phyloP scores from a whole-genome alignment of 1,284 basidiomycete species.

The Tilletia caries region DNA sequence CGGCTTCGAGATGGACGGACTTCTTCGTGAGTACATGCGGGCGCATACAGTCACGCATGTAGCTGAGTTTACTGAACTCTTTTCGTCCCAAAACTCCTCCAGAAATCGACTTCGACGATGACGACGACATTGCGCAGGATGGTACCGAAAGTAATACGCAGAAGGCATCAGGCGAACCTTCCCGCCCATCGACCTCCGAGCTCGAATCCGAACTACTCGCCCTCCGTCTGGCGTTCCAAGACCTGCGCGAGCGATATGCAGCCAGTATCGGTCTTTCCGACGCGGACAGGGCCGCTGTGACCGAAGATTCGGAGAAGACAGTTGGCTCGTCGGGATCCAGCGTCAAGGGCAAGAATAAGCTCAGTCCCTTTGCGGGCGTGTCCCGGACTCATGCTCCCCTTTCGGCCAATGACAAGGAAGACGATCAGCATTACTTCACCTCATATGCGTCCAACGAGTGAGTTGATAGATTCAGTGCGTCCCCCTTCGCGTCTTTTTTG shows the following conservation, averaged over 20 bases:
- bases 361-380: slow-evolving; percentile 8
- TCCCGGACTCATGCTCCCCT: slow-evolving; percentile 5
- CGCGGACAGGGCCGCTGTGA: background rate
- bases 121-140: too few species aligned
- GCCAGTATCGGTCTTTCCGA: slow-evolving; percentile 25
- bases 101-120: slow-evolving; percentile 41
- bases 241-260: slow-evolving; percentile 32
- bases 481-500: slow-evolving; percentile 39
- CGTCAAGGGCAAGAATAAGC: background rate
- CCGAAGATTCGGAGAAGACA: background rate
- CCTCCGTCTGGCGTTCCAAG: slow-evolving; percentile 30
- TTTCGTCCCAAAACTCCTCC: background rate
- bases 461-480: background rate
- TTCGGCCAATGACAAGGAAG: slow-evolving; percentile 53
- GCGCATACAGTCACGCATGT: background rate
- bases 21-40: slow-evolving; percentile 27
- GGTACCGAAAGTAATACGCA: background rate
- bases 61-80: too few species aligned
- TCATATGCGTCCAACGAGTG: slow-evolving; percentile 79
- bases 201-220: slow-evolving; percentile 34
- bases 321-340: background rate
- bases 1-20: slow-evolving; percentile 47
- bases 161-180: background rate
- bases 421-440: slow-evolving; percentile 91
- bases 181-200: slow-evolving; percentile 15